These are phyloP conservation scores for Cutaneotrichosporon sp. DNA, from an alignment of 1,284 basidiomycete species.

Conservation along the genomic window DNA sequence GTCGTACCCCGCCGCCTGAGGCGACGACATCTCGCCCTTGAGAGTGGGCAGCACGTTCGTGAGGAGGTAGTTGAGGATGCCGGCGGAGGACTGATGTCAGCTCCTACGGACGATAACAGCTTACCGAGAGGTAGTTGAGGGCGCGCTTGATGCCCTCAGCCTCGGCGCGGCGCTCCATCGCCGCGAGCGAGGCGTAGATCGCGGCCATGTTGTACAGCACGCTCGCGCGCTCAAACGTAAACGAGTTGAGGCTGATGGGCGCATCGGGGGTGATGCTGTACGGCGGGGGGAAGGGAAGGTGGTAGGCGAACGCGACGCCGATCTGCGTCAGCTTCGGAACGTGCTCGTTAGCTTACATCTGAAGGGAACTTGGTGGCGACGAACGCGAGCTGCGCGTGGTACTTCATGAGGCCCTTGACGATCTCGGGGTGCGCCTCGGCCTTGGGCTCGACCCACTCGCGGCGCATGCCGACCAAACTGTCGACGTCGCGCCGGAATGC, in stretches of 20 bases:
- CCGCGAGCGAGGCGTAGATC: constrained; percentile 62
- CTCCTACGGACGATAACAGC: too few relatives aligned
- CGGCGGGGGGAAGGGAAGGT: constrained; percentile 65
- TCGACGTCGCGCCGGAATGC: constrained; percentile 80
- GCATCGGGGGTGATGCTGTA: constrained; percentile 55
- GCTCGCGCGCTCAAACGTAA: constrained; percentile 74
- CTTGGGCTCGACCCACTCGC: constrained; percentile 61
- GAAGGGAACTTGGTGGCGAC: constrained; percentile 71
- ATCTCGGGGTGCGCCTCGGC: constrained; percentile 60
- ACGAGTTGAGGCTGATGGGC: constrained; percentile 67
- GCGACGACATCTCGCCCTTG: constrained; percentile 57
- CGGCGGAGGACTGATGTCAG: constrained; percentile 67
- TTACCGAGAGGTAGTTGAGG: constrained; percentile 69
- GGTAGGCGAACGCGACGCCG: constrained; percentile 71
- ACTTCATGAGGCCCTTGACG: constrained; percentile 56
- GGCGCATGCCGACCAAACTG: constrained; percentile 68
- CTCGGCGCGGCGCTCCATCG: constrained; percentile 63
- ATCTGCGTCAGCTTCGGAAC: constrained; percentile 60
- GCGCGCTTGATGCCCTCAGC: constrained; percentile 74
- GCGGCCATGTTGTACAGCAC: constrained; percentile 83
- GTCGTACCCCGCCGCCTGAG: constrained; percentile 58
- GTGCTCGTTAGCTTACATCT: constrained; percentile 63
- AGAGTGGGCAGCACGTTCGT: constrained; percentile 63
- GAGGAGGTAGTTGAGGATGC: constrained; percentile 67
- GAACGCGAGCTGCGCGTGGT: constrained; percentile 83